These are phyloP conservation scores for Fistulinella cinereoalba DNA, from an alignment of 1,284 basidiomycete genomes.

Conservation along the genomic window DNA sequence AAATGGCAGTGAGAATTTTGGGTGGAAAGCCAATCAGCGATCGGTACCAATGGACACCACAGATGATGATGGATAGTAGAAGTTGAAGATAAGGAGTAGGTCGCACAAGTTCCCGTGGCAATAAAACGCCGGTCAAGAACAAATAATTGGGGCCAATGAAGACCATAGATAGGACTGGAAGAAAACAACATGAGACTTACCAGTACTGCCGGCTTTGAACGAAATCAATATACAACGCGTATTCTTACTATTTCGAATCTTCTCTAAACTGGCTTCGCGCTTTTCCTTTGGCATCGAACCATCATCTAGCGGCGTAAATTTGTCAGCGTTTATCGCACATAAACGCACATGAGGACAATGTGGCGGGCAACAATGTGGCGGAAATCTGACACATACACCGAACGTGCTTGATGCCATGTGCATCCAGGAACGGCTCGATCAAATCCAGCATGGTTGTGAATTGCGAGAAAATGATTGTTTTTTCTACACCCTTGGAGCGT, in stretches of 20 bases:
- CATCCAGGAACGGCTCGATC: slow-evolving; percentile 77
- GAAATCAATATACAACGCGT: slow-evolving; percentile 87
- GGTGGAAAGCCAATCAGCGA: slow-evolving; percentile 14
- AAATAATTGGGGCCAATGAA: background rate
- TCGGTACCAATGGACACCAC: background rate
- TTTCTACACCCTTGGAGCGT: slow-evolving; percentile 64
- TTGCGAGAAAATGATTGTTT: slow-evolving; percentile 89
- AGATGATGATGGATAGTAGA: background rate
- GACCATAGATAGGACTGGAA: too few relatives aligned
- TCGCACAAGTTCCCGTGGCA: background rate
- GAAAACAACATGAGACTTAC: slow-evolving; percentile 38
- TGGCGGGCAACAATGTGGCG: background rate
- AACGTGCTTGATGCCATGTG: slow-evolving; percentile 67
- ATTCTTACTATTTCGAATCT: slow-evolving; percentile 61
- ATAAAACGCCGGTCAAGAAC: background rate
- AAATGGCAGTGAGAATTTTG: background rate
- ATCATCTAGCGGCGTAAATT: slow-evolving; percentile 58
- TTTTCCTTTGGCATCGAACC: slow-evolving; percentile 79
- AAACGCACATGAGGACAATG: background rate
- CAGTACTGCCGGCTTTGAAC: slow-evolving; percentile 93
- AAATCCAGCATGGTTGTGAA: slow-evolving; percentile 92
- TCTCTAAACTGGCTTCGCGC: slow-evolving; percentile 71
- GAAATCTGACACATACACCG: slow-evolving; percentile 64
- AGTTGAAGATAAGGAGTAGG: background rate
- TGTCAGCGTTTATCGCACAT: slow-evolving; percentile 1